phyloP scores from a whole-genome alignment of 441 rosid genomes.

The Adansonia grandidieri region DNA sequence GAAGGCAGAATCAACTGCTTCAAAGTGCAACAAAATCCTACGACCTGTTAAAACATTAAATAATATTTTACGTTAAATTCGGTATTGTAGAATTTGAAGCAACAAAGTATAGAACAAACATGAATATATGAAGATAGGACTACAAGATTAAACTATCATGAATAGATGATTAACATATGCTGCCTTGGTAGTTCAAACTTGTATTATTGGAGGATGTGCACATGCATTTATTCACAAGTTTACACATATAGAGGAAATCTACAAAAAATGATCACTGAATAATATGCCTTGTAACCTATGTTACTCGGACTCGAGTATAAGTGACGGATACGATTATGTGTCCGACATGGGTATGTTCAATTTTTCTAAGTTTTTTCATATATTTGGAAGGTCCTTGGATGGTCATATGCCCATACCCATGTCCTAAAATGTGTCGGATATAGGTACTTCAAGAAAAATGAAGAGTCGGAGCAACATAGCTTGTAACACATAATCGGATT shows the following conservation, averaged over 20 bases:
- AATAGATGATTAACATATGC: background rate
- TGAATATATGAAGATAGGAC: background rate
- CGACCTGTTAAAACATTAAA: slow-evolving; percentile 63
- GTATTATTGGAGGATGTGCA: background rate
- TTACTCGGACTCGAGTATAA: too few species aligned
- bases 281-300: background rate
- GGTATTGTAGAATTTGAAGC: background rate
- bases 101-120: background rate
- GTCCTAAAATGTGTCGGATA: too few species aligned
- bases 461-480: too few species aligned
- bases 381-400: too few species aligned
- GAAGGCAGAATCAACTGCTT: slow-evolving; percentile 98
- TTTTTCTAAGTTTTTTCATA: too few species aligned
- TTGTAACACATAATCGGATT: background rate
- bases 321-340: too few species aligned
- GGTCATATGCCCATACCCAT: too few species aligned
- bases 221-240: background rate
- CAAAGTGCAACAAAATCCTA: slow-evolving; percentile 92
- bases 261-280: background rate
- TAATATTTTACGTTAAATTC: background rate
- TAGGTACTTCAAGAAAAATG: too few species aligned
- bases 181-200: background rate
- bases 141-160: background rate
- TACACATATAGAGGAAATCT: background rate
- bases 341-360: too few species aligned